Evolutionary conservation across 1,284 basidiomycete genomes (phyloP), one percentile per base, ranked within the genome.

Genomic region (Leucoagaricus sp.): DNA sequence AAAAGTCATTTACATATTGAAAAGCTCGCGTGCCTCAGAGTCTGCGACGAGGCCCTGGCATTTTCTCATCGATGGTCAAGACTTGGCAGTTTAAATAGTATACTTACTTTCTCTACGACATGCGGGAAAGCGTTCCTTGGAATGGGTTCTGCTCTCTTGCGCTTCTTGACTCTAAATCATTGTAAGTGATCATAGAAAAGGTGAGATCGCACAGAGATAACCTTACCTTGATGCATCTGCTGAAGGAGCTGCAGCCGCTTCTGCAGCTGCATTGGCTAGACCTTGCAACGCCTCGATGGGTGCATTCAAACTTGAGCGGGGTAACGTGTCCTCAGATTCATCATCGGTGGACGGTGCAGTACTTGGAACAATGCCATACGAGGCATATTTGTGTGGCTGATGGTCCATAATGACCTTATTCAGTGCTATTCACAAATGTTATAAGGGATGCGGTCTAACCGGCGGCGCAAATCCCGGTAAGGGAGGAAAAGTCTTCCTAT

Each of bases 221-320:
- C 61, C 71, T 31, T 65, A 83, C 83, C 82, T 79, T 26, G 84
- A 78, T 23, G 77, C 63, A 52, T 74, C 72, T 42, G 74, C 64
- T 41, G 75, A 75, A 2, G 91, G 83, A 2, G 81, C 89, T 3
- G 91, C 89, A 0, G 94, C 93, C 2, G 94, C 91, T 70, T 95
- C 93, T 23, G 93, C 94, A 4, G 94, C 94, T 2, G 94, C 94
- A 68, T 96, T 96, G 12, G 94, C 94, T 44, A 96, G 78, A 2
- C 93, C 93, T 68, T 96, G 91, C 31, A 96, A 76, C 4, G 94
- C 94, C 68, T 96, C 94, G 58, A 96, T 96, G 1, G 94, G 94
- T 0, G 94, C 93, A 60, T 91, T 93, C 61, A 96, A 76, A 33
- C 88, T 84, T 25, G 89, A 83, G 36, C 91, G 82, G 13, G 92